These are phyloP conservation scores for Ustilago hordei DNA, from an alignment of 1,284 basidiomycete genomes.

Conservation along the genomic window DNA sequence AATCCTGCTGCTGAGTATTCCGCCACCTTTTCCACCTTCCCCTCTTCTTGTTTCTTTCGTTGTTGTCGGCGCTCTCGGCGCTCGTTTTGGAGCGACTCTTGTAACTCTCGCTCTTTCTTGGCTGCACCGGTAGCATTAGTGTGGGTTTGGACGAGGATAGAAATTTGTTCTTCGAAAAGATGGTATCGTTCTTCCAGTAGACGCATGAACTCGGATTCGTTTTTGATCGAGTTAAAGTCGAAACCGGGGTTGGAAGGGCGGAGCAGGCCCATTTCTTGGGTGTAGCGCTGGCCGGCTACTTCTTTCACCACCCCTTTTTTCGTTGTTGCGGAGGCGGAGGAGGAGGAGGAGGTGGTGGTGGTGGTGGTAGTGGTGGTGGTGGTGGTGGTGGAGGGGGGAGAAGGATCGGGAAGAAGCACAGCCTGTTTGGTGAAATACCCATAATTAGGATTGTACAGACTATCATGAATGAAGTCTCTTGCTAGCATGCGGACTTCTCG, in stretches of 20 bases:
- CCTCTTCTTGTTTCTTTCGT: slow-evolving; percentile 1
- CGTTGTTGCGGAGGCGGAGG: neutral
- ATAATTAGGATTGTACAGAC: slow-evolving; percentile 95
- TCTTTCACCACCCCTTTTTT: slow-evolving; percentile 5
- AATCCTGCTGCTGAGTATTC: slow-evolving; percentile 50
- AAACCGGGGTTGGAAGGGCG: slow-evolving; percentile 71
- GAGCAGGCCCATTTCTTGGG: slow-evolving; percentile 35
- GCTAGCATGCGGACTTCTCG: slow-evolving; percentile 90
- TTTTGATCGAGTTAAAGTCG: slow-evolving; percentile 78
- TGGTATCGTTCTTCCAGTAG: slow-evolving; percentile 77
- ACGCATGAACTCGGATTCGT: slow-evolving; percentile 83
- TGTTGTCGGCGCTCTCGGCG: slow-evolving; percentile 12
- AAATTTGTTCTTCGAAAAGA: slow-evolving; percentile 57
- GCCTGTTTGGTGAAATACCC: slow-evolving; percentile 81
- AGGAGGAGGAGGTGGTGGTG: slow-evolving; percentile 43
- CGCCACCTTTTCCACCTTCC: slow-evolving; percentile 9
- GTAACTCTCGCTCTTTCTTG: slow-evolving; percentile 8
- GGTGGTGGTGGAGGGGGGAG: slow-evolving; percentile 5
- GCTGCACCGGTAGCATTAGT: slow-evolving; percentile 11
- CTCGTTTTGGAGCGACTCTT: neutral
- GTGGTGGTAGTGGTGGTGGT: slow-evolving; percentile 18
- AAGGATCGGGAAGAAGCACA: slow-evolving; percentile 59
- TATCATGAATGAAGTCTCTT: slow-evolving; percentile 96
- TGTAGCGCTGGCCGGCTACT: slow-evolving; percentile 20
- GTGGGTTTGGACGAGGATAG: slow-evolving; percentile 25